phyloP scores from a whole-genome alignment of 1,139 yeast genomes.

The Blastobotrys arbuscula region DNA sequence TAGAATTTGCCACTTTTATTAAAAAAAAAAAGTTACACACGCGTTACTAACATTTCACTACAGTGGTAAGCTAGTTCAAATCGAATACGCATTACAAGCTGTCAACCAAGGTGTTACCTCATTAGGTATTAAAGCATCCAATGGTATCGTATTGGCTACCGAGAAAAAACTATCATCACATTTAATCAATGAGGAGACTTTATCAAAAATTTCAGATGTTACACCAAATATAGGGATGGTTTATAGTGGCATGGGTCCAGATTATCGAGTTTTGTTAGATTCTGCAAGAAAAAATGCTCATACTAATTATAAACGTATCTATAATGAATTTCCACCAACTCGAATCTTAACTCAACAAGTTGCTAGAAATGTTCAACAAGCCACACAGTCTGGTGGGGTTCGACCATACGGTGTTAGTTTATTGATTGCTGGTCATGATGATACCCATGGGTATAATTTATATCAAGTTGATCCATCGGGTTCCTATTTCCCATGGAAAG shows the following conservation, averaged over 20 bases:
- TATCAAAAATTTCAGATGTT: slow-evolving; percentile 72
- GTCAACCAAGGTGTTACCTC: slow-evolving; percentile 98
- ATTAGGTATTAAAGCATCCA: slow-evolving; percentile 90
- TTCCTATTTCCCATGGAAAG: slow-evolving; percentile 99
- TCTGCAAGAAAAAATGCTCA: slow-evolving; percentile 92
- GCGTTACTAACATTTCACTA: neutral
- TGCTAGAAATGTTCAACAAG: slow-evolving; percentile 96
- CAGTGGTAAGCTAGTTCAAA: slow-evolving; percentile 95
- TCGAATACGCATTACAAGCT: slow-evolving; percentile 95
- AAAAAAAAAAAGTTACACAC: neutral
- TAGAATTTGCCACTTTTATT: neutral
- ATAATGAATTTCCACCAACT: slow-evolving; percentile 96
- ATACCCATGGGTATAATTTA: slow-evolving; percentile 69
- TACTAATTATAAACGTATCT: slow-evolving; percentile 84
- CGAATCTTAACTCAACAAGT: slow-evolving; percentile 89
- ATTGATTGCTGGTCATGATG: slow-evolving; percentile 91
- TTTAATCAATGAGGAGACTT: slow-evolving; percentile 66
- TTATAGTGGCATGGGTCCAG: slow-evolving; percentile 99
- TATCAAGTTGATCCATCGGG: slow-evolving; percentile 99
- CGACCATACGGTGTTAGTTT: slow-evolving; percentile 96
- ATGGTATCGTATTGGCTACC: slow-evolving; percentile 95
- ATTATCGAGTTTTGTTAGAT: slow-evolving; percentile 89
- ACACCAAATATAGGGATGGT: slow-evolving; percentile 97
- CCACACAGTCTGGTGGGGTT: slow-evolving; percentile 97
- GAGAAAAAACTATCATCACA: slow-evolving; percentile 85